phyloP scores from a whole-genome alignment of 2,329 filamentous ascomycete genomes.

The Neopestalotiopsis rosae region DNA sequence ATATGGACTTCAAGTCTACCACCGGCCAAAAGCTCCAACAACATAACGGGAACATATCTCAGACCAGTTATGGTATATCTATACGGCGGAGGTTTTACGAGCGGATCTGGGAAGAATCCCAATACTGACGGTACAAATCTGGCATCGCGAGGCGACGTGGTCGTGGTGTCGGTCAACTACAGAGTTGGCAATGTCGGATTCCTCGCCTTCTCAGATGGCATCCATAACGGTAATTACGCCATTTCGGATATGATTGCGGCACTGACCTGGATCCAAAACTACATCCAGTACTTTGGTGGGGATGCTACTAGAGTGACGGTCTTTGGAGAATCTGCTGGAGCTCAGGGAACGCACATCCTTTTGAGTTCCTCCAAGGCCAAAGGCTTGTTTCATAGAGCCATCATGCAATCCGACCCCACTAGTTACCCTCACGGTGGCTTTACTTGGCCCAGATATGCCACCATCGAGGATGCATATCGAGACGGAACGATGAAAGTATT shows the following conservation, averaged over 20 bases:
- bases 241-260: background rate
- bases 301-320: constrained; percentile 36
- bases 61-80: constrained; percentile 6
- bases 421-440: background rate
- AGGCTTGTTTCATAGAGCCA: background rate
- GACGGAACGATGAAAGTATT: background rate
- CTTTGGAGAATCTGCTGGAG: constrained; percentile 8
- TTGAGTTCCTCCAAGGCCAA: background rate
- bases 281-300: constrained; percentile 39
- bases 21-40: no score
- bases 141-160: background rate
- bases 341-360: constrained; percentile 2
- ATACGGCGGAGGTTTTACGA: background rate
- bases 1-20: background rate
- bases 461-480: background rate
- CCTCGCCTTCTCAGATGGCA: background rate
- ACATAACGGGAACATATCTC: background rate
- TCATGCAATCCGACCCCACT: background rate
- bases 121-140: background rate
- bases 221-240: background rate
- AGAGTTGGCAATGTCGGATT: background rate
- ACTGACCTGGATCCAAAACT: constrained; percentile 59
- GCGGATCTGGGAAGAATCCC: constrained; percentile 4
- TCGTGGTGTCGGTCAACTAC: background rate
- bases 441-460: background rate